phyloP scores from a whole-genome alignment of 805 yeast species.

The Nakazawaea wickerhamii region DNA sequence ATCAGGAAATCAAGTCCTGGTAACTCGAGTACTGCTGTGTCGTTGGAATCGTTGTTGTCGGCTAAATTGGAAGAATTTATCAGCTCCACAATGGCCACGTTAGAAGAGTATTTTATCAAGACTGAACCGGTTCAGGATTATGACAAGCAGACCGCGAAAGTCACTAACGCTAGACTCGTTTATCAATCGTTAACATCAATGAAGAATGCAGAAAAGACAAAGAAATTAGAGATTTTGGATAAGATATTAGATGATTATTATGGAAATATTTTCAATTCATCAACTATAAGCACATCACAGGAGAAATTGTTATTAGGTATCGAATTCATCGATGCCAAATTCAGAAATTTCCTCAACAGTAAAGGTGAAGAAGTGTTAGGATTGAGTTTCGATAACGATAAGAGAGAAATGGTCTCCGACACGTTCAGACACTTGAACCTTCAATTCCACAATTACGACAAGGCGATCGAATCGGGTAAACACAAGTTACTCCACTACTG shows the following conservation, averaged over 20 bases:
- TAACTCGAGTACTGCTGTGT: neutral
- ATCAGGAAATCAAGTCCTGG: slow-evolving; percentile 10
- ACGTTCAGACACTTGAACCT: slow-evolving; percentile 22
- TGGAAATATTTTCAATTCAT: slow-evolving; percentile 5
- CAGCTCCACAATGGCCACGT: slow-evolving; percentile 9
- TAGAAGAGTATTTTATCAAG: slow-evolving; percentile 6
- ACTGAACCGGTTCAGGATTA: slow-evolving; percentile 1
- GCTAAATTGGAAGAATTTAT: slow-evolving; percentile 10
- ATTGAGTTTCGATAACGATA: slow-evolving; percentile 7
- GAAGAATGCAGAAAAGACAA: slow-evolving; percentile 2
- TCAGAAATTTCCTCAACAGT: slow-evolving; percentile 27
- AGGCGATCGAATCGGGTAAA: slow-evolving; percentile 37
- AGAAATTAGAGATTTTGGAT: slow-evolving; percentile 10
- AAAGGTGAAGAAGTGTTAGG: slow-evolving; percentile 16
- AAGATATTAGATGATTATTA: slow-evolving; percentile 12
- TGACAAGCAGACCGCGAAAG: neutral
- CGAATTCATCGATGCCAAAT: slow-evolving; percentile 30
- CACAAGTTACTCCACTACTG: slow-evolving; percentile 63
- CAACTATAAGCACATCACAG: slow-evolving; percentile 12
- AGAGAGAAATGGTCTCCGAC: slow-evolving; percentile 9
- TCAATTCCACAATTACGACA: slow-evolving; percentile 40
- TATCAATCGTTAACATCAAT: slow-evolving; percentile 8
- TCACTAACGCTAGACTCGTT: slow-evolving; percentile 6
- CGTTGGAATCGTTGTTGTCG: slow-evolving; percentile 7
- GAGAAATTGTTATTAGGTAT: slow-evolving; percentile 19